phyloP scores from a whole-genome alignment of 192 early-diverging fungal species.

The Coemansia sp. region DNA sequence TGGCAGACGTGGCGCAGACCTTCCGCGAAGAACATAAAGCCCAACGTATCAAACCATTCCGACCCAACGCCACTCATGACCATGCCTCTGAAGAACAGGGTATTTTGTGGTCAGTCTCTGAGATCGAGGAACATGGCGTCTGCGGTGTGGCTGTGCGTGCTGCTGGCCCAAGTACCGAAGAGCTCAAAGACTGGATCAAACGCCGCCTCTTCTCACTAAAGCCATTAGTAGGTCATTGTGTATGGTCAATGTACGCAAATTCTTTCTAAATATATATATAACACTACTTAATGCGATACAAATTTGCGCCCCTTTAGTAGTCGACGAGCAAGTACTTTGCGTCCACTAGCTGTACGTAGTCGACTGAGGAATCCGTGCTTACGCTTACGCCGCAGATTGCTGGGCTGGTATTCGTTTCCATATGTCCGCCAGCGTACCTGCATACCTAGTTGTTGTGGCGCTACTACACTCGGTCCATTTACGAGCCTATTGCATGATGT shows the following conservation, averaged over 20 bases:
- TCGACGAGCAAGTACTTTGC: conserved; percentile 74
- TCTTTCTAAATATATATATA: conserved; percentile 7
- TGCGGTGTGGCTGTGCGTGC: conserved; percentile 44
- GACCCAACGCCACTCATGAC: not conserved
- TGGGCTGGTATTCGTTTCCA: conserved; percentile 94
- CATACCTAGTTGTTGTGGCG: not conserved
- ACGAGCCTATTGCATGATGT: not conserved
- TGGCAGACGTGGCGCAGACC: conserved; percentile 1
- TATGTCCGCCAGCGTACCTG: conserved; percentile 81
- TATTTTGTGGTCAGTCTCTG: conserved; percentile 54
- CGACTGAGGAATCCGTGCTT: conserved; percentile 90
- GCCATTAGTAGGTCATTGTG: conserved; percentile 37
- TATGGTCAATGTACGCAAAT: conserved; percentile 56
- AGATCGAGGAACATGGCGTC: conserved; percentile 24
- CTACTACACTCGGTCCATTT: not conserved
- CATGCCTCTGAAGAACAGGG: not conserved
- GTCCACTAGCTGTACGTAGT: conserved; percentile 76
- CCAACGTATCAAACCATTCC: conserved; percentile 35
- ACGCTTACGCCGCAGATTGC: conserved; percentile 87
- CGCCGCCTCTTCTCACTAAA: conserved; percentile 13
- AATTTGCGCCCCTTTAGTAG: conserved; percentile 87
- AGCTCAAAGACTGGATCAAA: conserved; percentile 43
- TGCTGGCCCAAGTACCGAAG: conserved; percentile 35
- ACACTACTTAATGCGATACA: conserved; percentile 72
- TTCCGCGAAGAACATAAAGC: conserved; percentile 34